Base-by-base conservation (phyloP, 495 filamentous ascomycete species). In the Filosporella fistucella region DNA sequence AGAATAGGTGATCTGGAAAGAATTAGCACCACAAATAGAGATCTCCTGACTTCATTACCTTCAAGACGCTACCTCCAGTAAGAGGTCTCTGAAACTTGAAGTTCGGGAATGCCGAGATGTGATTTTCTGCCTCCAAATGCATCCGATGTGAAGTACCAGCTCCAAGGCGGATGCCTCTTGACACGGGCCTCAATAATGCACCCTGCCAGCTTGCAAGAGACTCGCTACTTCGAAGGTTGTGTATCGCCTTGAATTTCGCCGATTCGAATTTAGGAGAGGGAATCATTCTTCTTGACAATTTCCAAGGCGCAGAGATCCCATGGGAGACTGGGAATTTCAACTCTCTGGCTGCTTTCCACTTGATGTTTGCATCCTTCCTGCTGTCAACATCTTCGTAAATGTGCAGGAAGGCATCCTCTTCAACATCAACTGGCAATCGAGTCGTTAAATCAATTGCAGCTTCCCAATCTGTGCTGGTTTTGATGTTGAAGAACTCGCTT, bases 401-500 rank as follows among this genome's bases (percentile, higher is more conserved):
- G 18, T 46, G 29, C 43, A 46, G 28, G 24, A 46, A 46, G 26
- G 5, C 43, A 21, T 46, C 29, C 17, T 46, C 43, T 9, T 16
- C 9, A 3, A 34, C 5, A 35, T 46, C 24, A 3, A 17, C 35
- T 28, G 4, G 43, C 3, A 46, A 20, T 18, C 12, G 23, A 21
- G 30, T 25, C 8, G 29, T 34, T 21, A 21, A 25, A 21, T 46
- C 43, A 10, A 46, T 33, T 4, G 43, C 43, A 4, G 43, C 35
- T 17, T 46, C 26, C 43, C 43, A 46, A 3, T 5, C 6, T 5
- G 11, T 33, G 30, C 18, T 21, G 16, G 4, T 46, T 12, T 46
- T 17, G n/a, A 36, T 36, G n/a, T n/a, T n/a, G n/a, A n/a, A n/a
- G n/a, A n/a, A n/a, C 18, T 11, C 14, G 13, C 16, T 17, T 8